Evolutionary conservation across 2,329 filamentous ascomycete species (phyloP), one percentile per base, ranked within the genome.

Genomic region (Aspergillus sp.): DNA sequence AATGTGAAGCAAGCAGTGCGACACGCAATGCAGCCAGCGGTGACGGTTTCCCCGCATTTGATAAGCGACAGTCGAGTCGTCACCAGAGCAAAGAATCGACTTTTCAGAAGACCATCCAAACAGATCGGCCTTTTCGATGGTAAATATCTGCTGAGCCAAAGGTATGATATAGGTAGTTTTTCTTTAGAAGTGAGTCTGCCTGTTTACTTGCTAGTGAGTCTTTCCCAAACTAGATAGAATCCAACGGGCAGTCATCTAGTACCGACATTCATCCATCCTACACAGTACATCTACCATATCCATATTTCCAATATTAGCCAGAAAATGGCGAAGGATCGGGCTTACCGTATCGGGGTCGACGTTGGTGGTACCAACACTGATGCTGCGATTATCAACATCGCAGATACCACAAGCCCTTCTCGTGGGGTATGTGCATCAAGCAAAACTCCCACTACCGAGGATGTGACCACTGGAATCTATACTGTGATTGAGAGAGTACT

Each of bases 301-400:
- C 9, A 7, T 33, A 33, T 12, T n/a, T 3, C 10, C 32, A n/a
- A 5, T 33, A 7, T 34, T 7, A 5, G 29, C 3, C 31, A 27
- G 3, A 27, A 6, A 43, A 27, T 11, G 26, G 31, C 28, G 39
- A 42, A 32, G 48, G 49, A 46, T 31, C 11, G 19, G 5, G 19
- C 39, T 19, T 74, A 71, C 49, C 69, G 73, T 36, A 72, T 77
- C 36, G 67, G 67, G 6, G 61, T 69, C 34, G 66, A 69, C 45
- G 66, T 69, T 9, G 66, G 66, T 6, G 66, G 67, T 9, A 69
- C 64, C 30, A 69, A 69, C 48, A 70, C 62, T 8, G 63, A 66
- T 45, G 59, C 56, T 7, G 59, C 57, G 5, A 53, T 64, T 19
- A 49, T 65, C 26, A 59, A 67, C 45, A 56, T 57, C 49, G 46